phyloP scores from a whole-genome alignment of 768 basidiomycete genomes.

The Porphyrellus cyaneotinctus region DNA sequence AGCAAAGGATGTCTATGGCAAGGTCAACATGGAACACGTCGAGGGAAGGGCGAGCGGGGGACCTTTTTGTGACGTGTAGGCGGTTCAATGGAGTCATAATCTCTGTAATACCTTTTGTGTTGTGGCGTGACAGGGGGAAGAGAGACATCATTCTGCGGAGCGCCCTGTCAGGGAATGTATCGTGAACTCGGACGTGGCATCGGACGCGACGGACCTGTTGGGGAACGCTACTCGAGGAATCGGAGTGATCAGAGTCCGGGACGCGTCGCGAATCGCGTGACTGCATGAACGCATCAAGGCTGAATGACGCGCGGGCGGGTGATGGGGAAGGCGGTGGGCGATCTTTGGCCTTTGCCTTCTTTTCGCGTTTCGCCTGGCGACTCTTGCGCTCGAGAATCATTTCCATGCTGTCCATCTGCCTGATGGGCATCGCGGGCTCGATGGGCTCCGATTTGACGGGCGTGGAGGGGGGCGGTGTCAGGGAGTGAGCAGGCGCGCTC shows the following conservation, averaged over 20 bases:
- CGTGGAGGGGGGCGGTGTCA: constrained; percentile 46
- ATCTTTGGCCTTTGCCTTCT: constrained; percentile 45
- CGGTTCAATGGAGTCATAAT: constrained; percentile 32
- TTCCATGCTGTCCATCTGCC: constrained; percentile 73
- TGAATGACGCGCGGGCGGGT: constrained; percentile 43
- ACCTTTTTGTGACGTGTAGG: constrained; percentile 32
- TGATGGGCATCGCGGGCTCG: constrained; percentile 46
- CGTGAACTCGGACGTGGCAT: constrained; percentile 16
- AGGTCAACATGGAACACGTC: neutral
- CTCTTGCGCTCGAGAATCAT: constrained; percentile 68
- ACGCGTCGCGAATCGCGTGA: constrained; percentile 53
- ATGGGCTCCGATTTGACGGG: constrained; percentile 62
- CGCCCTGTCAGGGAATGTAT: constrained; percentile 21
- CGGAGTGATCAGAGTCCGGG: constrained; percentile 30
- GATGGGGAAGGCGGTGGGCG: constrained; percentile 52
- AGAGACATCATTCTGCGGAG: constrained; percentile 23
- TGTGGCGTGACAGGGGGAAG: constrained; percentile 53
- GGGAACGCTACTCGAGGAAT: constrained; percentile 26
- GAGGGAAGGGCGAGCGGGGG: neutral
- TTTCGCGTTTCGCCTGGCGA: constrained; percentile 51
- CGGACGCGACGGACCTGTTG: constrained; percentile 39
- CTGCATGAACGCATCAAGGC: constrained; percentile 47
- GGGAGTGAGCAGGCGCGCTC: constrained; percentile 39
- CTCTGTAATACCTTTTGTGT: constrained; percentile 57
- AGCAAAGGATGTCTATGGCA: constrained; percentile 22